These are phyloP conservation scores for Eimeria necatrix DNA, from an alignment of 169 alveolate genomes.

Conservation along the genomic window DNA sequence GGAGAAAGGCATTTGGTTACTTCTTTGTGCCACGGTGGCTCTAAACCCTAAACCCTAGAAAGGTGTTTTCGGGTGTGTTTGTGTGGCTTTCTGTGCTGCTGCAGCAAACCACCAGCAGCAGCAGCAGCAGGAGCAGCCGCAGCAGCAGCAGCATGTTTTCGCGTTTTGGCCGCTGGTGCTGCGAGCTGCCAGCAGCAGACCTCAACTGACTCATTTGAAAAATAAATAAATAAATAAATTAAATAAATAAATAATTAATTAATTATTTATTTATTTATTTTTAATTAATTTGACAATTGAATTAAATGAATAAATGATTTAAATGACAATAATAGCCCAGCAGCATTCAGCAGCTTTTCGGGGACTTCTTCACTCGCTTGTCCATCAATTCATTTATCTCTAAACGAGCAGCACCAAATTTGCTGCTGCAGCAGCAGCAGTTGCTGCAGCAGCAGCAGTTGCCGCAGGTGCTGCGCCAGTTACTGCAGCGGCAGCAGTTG, in stretches of 20 bases:
- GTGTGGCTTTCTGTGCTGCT: neutral
- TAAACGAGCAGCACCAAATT: too few species aligned
- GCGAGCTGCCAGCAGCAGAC: slow-evolving; percentile 44
- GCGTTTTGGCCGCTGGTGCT: slow-evolving; percentile 48
- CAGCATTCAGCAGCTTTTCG: too few species aligned
- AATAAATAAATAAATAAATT: too few species aligned
- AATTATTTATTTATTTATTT: neutral
- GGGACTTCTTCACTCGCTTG: too few species aligned
- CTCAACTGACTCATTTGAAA: neutral
- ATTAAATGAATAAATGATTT: too few species aligned
- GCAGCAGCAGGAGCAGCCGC: neutral
- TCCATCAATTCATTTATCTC: too few species aligned
- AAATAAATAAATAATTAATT: too few species aligned
- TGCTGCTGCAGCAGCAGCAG: too few species aligned
- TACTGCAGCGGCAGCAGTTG: too few species aligned
- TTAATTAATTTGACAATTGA: neutral
- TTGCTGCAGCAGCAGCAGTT: too few species aligned
- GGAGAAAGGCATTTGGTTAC: neutral
- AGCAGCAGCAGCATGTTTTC: neutral
- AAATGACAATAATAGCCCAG: too few species aligned
- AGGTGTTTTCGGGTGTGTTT: neutral
- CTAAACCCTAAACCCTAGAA: neutral
- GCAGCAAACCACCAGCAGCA: neutral
- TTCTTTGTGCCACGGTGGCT: neutral
- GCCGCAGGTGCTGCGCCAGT: too few species aligned